phyloP scores from a whole-genome alignment of 2,329 filamentous ascomycete species.

The Cladosporium sp. region DNA sequence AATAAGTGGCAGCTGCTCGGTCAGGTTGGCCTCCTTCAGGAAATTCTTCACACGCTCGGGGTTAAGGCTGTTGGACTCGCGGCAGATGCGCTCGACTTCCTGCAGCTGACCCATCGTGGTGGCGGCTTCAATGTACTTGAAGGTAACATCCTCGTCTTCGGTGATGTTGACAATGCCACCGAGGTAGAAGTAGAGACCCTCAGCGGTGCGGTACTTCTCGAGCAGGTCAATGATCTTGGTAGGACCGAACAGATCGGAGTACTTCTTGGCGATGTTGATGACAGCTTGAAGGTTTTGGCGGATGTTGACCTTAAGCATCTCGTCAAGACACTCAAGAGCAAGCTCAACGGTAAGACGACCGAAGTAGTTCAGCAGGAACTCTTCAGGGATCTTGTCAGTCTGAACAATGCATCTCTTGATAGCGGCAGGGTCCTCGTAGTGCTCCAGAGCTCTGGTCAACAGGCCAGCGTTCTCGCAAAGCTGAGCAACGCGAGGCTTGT shows the following conservation, averaged over 20 bases:
- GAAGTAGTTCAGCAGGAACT: conserved; percentile 91
- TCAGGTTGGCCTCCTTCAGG: conserved; percentile 89
- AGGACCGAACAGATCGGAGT: conserved; percentile 90
- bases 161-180: conserved; percentile 97
- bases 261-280: conserved; percentile 94
- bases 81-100: conserved; percentile 95
- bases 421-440: conserved; percentile 83
- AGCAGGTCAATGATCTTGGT: conserved; percentile 85
- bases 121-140: conserved; percentile 99
- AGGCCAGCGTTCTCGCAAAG: conserved; percentile 93
- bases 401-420: conserved; percentile 89
- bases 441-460: conserved; percentile 68
- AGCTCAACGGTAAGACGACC: conserved; percentile 93
- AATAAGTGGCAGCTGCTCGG: conserved; percentile 91
- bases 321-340: conserved; percentile 87
- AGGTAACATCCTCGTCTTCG: conserved; percentile 91
- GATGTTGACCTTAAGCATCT: conserved; percentile 95
- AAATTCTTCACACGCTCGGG: conserved; percentile 98
- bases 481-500: conserved; percentile 81
- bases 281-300: conserved; percentile 94
- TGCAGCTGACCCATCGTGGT: conserved; percentile 90
- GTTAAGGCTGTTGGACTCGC: conserved; percentile 83
- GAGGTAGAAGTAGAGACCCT: conserved; percentile 97
- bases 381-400: conserved; percentile 79
- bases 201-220: conserved; percentile 95